Conservation (phyloP, 495 filamentous ascomycete species). For the Penicillium flavigenum region DNA sequence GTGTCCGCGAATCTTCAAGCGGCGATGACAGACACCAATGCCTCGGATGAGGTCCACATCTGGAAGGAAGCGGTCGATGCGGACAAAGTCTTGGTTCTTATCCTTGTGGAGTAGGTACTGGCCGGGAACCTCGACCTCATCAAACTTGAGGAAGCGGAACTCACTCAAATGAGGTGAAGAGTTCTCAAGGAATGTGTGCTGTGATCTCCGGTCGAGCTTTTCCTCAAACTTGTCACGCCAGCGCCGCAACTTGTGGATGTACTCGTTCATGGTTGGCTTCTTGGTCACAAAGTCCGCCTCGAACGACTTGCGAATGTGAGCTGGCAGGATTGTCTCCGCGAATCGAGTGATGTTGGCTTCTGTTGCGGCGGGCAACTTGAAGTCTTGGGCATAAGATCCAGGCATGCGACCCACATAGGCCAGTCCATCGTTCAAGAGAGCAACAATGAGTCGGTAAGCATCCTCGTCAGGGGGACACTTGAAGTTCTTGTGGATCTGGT, state of each 20-base stretch:
- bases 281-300: conserved; percentile 91
- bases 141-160: conserved; percentile 95
- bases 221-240: conserved; percentile 99
- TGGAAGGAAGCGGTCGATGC: conserved; percentile 93
- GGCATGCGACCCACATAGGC: conserved; percentile 85
- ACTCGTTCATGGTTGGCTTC: conserved; percentile 94
- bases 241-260: conserved; percentile 92
- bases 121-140: conserved; percentile 96
- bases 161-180: conserved; percentile 91
- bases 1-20: conserved; percentile 94
- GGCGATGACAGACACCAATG: conserved; percentile 83
- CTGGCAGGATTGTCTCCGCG: conserved; percentile 89
- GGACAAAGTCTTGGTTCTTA: conserved; percentile 96
- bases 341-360: conserved; percentile 96
- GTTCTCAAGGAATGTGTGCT: conserved; percentile 67
- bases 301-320: conserved; percentile 89
- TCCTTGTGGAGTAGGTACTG: conserved; percentile 96
- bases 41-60: conserved; percentile 88
- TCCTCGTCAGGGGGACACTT: conserved; percentile 98
- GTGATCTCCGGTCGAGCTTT: conserved; percentile 85
- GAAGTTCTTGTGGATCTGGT: conserved; percentile 97
- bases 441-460: conserved; percentile 95
- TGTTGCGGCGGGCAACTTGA: conserved; percentile 84
- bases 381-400: conserved; percentile 79
- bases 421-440: conserved; percentile 90